Base-by-base conservation (phyloP, 2,329 filamentous ascomycete species). In the Neocucurbitaria cava region DNA sequence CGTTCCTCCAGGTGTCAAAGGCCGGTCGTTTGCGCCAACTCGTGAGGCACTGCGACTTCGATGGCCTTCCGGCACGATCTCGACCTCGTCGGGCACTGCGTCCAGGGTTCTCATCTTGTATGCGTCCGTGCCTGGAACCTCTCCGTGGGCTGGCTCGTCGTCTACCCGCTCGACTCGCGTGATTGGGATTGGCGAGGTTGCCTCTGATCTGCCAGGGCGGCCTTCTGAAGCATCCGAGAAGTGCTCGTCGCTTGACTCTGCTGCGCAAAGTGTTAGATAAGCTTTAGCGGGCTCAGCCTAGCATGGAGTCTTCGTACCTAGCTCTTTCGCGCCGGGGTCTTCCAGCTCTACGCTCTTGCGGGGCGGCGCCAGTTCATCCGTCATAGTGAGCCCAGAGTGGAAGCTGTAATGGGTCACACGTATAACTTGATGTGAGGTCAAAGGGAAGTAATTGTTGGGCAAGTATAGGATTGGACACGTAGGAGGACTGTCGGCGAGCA, bases 171-270 rank as follows among this genome's bases (percentile, higher is more conserved):
- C 86, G 23, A 88, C 84, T 58, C 85, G 79, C n/a, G 85, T 88
- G 46, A 81, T 79, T 23, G 86, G 86, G 50, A 87, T 81, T 47
- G 84, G 82, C 9, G 84, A 85, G 42, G 75, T 74, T 60, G 76
- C 71, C 61, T 78, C 72, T 47, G 79, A 78, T 49, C 73, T 69
- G 68, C 58, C 66, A 66, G 67, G 60, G 66, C 65, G 72, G 71
- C 84, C 86, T 77, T 88, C 86, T 39, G 81, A 84, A 52, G 86
- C 86, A 68, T 88, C 86, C 42, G 85, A 87, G 72, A 88, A 89
- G 74, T 88, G 84, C 58, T 88, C 86, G 44, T 85, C 82, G 54
- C 81, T 83, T 53, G 81, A 83, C 70, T 77, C 73, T 69, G 26
- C 55, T 63, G 20, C 20, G 21, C 23, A 2, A 18, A 58, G 36